Conservation (phyloP, 805 yeast genomes). For the Zygoascus biomembranicola region DNA sequence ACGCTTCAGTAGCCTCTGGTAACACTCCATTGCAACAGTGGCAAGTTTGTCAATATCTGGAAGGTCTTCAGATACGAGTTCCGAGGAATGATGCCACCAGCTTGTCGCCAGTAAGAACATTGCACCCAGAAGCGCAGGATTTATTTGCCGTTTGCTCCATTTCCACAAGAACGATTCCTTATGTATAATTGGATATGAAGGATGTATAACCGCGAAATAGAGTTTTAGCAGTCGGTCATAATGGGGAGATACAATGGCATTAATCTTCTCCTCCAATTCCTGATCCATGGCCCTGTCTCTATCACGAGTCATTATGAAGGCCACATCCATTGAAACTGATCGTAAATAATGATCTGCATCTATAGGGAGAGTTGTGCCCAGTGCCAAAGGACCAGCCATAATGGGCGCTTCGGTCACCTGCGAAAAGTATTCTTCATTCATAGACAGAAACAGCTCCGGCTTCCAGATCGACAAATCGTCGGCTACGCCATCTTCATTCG, state of each 20-base stretch:
- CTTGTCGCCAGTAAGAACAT: constrained; percentile 19
- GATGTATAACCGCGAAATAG: constrained; percentile 20
- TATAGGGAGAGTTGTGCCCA: not conserved
- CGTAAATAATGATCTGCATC: constrained; percentile 15
- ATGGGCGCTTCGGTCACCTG: constrained; percentile 15
- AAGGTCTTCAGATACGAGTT: constrained; percentile 13
- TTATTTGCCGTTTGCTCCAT: constrained; percentile 13
- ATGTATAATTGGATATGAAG: constrained; percentile 22
- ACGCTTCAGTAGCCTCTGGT: constrained; percentile 19
- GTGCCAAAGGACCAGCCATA: not conserved
- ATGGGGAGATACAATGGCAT: constrained; percentile 15
- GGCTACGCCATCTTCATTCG: not conserved
- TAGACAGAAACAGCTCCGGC: constrained; percentile 6
- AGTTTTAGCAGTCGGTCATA: constrained; percentile 17
- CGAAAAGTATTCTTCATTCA: constrained; percentile 21
- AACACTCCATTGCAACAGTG: constrained; percentile 14
- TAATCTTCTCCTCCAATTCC: constrained; percentile 15
- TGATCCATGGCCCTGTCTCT: constrained; percentile 10
- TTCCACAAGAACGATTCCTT: constrained; percentile 14
- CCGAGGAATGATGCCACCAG: constrained; percentile 22
- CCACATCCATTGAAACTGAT: constrained; percentile 18
- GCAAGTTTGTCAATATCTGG: constrained; percentile 16
- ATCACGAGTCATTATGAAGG: constrained; percentile 20
- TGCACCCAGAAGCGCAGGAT: constrained; percentile 21
- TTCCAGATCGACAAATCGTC: not conserved